Evolutionary conservation across 352 stramenopile species (phyloP).

Genomic region (Globisporangium sylvaticum): DNA sequence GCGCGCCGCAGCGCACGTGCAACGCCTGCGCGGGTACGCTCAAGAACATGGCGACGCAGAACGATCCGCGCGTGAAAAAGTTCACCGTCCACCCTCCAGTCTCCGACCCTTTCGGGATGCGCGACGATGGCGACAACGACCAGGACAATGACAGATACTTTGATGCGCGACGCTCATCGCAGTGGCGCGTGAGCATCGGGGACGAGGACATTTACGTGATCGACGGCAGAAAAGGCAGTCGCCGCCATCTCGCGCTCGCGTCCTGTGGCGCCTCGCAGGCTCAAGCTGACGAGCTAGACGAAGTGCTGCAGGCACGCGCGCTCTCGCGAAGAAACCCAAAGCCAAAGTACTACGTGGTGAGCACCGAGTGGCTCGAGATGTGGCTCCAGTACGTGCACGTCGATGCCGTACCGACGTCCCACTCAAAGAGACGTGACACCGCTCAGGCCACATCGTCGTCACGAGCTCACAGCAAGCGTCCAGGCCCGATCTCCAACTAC

Average conservation of each 20-base stretch:
- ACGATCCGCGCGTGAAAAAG: slow-evolving; percentile 51
- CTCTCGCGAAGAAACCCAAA: slow-evolving; percentile 22
- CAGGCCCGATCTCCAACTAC: slow-evolving; percentile 64
- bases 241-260: slow-evolving; percentile 2
- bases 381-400: slow-evolving; percentile 67
- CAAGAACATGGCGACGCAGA: slow-evolving; percentile 54
- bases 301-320: slow-evolving; percentile 40
- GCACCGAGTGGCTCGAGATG: slow-evolving; percentile 54
- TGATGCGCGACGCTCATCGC: not conserved
- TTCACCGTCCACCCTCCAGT: slow-evolving; percentile 26
- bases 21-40: slow-evolving; percentile 60
- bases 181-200: slow-evolving; percentile 6
- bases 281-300: slow-evolving; percentile 45
- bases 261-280: not conserved
- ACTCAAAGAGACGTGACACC: not conserved
- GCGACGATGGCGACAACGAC: slow-evolving; percentile 5
- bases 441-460: slow-evolving; percentile 1
- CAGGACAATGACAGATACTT: not conserved
- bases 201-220: slow-evolving; percentile 18
- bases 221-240: slow-evolving; percentile 5
- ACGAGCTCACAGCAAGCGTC: slow-evolving; percentile 21
- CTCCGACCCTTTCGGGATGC: slow-evolving; percentile 3
- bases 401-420: slow-evolving; percentile 17
- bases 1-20: slow-evolving; percentile 67
- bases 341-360: slow-evolving; percentile 49